A percentile compares a stretch with the other conserved stretches of the same genome.
These are phyloP conservation scores for Kwoniella sp. DNA, from an alignment of 768 basidiomycete species.

Conservation along the genomic window DNA sequence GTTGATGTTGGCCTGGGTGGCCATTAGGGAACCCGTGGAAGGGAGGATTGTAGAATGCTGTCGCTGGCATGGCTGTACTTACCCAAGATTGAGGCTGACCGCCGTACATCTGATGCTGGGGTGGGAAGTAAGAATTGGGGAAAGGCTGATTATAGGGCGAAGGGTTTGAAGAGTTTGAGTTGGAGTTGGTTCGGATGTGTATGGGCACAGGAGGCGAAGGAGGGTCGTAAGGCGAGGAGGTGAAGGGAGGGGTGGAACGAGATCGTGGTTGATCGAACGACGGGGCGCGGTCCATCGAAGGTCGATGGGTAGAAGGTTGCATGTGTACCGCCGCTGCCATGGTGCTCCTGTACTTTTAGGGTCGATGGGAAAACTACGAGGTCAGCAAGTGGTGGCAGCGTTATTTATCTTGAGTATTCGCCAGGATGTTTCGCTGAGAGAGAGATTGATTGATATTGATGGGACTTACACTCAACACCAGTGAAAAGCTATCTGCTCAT, in stretches of 20 bases:
- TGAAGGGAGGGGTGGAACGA: constrained; percentile 33
- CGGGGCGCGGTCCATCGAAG: constrained; percentile 45
- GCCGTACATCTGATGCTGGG: constrained; percentile 27
- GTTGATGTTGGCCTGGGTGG: constrained; percentile 3
- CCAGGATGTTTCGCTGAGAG: no score
- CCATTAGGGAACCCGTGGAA: constrained; percentile 28
- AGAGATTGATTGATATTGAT: no score
- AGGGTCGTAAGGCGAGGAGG: constrained; percentile 28
- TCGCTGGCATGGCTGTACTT: constrained; percentile 36
- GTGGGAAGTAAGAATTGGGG: constrained; percentile 30
- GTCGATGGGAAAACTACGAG: no score
- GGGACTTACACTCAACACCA: no score
- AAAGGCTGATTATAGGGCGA: constrained; percentile 38
- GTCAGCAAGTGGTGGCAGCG: no score
- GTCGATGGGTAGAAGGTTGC: constrained; percentile 38
- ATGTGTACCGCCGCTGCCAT: constrained; percentile 35
- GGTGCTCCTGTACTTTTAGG: constrained; percentile 11
- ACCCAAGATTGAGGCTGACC: constrained; percentile 34
- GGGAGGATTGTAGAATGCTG: constrained; percentile 39
- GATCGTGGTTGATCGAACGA: constrained; percentile 46
- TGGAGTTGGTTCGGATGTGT: constrained; percentile 19
- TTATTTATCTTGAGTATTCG: no score
- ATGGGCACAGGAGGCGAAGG: constrained; percentile 17
- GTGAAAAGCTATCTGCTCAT: no score
- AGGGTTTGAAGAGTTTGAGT: constrained; percentile 25